phyloP scores from a whole-genome alignment of 139 green algal genomes.

The Yamagishiella unicocca region DNA sequence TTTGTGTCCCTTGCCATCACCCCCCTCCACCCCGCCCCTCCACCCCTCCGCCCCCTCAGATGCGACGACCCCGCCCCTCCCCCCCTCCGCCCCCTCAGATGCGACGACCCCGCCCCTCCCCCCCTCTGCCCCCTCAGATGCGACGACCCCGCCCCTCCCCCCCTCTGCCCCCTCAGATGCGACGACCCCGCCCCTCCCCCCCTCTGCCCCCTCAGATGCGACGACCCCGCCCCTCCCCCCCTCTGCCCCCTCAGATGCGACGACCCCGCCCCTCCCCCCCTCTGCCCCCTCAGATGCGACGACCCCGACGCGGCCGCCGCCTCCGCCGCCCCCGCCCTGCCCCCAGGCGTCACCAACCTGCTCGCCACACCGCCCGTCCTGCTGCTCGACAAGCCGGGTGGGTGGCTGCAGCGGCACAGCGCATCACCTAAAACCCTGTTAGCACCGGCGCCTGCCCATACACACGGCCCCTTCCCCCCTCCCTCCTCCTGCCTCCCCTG shows the following conservation, averaged over 20 bases:
- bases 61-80: too few relatives aligned
- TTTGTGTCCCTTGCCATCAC: not conserved
- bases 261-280: not conserved
- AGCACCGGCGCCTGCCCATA: too few relatives aligned
- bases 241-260: too few relatives aligned
- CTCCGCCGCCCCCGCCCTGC: not conserved
- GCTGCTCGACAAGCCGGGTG: conserved; percentile 75
- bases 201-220: not conserved
- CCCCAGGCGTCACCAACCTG: conserved; percentile 33
- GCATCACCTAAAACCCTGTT: too few relatives aligned
- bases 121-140: conserved; percentile 9
- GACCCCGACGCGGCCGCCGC: conserved; percentile 16
- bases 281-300: conserved; percentile 11
- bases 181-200: too few relatives aligned
- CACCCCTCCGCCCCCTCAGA: too few relatives aligned
- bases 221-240: too few relatives aligned
- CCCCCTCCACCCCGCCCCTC: not conserved
- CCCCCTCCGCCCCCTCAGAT: not conserved
- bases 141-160: conserved; percentile 5
- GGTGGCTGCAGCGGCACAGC: too few relatives aligned
- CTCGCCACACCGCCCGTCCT: conserved; percentile 70
- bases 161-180: not conserved
- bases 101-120: conserved; percentile 12
- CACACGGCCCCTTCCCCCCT: too few relatives aligned
- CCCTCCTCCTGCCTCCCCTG: too few relatives aligned